Evolutionary conservation across 768 basidiomycete genomes (phyloP), one percentile per base, ranked within the genome.

Genomic region (Amanita exitialis): DNA sequence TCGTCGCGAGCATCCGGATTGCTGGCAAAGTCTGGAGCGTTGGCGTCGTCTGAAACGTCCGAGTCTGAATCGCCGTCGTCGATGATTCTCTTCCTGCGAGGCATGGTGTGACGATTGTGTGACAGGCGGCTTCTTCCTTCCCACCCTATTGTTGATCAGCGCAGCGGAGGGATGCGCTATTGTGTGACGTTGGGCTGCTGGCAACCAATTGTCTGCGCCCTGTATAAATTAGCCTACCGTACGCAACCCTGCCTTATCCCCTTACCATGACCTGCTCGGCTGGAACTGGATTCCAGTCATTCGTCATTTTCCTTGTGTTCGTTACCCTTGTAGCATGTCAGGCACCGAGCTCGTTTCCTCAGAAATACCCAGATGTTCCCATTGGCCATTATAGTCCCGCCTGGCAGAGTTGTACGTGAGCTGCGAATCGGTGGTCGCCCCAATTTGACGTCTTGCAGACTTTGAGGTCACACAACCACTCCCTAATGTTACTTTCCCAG

Each of bases 1-100:
- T 90, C 90, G 30, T 79, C 90, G 30, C 78, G 75, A 10, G 72
- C 72, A 60, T 86, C 83, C 3, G 79, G 77, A 58, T 84, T 76
- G 52, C 76, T 73, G 54, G 71, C 69, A 50, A 66, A 59, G 39
- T 73, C 74, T 47, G 69, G 54, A 43, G 75, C 75, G 16, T 68
- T 72, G 12, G 68, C 73, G 5, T 77, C 79, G 10, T 82, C 84
- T 38, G 64, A 76, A 21, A 70, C 69, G 44, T 80, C 82, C 9
- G 85, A 83, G 61, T 84, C 82, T 0, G 82, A 82, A 63, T 86
- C 79, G 38, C 82, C 83, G 49, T 89, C 87, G 38, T 89, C 77
- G 35, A 89, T 69, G 37, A 81, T 71, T 52, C 87, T 80, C 63
- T 90, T 91, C 55, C 86, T 73, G 49, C 87, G 79, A 49, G 79